Evolutionary conservation across 805 yeast genomes (phyloP).

Genomic region (Metschnikowia borealis): DNA sequence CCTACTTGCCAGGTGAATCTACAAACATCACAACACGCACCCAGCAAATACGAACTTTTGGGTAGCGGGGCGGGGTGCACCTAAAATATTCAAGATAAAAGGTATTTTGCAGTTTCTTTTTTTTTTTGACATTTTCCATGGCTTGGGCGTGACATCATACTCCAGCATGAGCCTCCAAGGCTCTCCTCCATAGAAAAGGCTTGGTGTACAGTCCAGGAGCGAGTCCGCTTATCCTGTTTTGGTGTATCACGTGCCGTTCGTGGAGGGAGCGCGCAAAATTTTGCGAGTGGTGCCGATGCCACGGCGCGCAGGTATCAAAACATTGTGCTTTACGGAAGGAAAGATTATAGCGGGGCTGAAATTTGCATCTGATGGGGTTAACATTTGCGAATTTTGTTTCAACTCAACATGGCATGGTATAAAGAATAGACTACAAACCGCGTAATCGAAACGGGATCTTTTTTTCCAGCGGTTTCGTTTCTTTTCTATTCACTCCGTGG

Average conservation of each 20-base stretch:
- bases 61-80: too few relatives aligned
- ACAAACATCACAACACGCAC: background rate
- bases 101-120: too few relatives aligned
- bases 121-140: too few relatives aligned
- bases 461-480: background rate
- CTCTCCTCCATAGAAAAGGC: background rate
- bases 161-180: background rate
- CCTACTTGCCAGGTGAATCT: background rate
- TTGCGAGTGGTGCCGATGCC: background rate
- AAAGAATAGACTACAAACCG: too few relatives aligned
- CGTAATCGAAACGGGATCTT: background rate
- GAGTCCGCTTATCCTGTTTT: background rate
- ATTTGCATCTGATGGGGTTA: background rate
- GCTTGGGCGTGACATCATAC: too few relatives aligned
- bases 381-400: background rate
- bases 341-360: background rate
- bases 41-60: background rate
- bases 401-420: background rate
- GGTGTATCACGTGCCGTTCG: background rate
- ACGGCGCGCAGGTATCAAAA: background rate
- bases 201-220: background rate
- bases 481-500: background rate
- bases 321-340: background rate
- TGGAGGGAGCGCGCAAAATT: background rate
- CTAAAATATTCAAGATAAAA: too few relatives aligned